Evolutionary conservation across 352 stramenopile species (phyloP).

Genomic region (Pythium sukuiense): DNA sequence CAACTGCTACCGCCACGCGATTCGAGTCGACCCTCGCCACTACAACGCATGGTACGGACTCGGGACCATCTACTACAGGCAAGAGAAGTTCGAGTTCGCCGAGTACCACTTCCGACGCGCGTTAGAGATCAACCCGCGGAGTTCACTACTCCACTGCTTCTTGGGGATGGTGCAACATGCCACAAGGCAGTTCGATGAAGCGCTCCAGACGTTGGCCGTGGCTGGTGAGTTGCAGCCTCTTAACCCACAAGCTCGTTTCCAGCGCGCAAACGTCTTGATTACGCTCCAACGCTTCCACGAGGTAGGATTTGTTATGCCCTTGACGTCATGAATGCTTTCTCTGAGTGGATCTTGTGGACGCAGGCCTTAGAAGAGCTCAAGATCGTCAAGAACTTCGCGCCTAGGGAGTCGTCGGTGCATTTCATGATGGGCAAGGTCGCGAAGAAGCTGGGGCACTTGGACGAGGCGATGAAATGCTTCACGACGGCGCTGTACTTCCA

Average conservation of each 20-base stretch:
- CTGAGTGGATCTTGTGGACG: background rate
- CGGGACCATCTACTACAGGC: conserved; percentile 95
- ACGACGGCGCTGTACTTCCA: conserved; percentile 96
- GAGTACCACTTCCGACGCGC: conserved; percentile 97
- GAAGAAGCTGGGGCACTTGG: conserved; percentile 82
- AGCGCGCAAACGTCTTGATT: conserved; percentile 94
- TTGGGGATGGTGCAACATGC: conserved; percentile 95
- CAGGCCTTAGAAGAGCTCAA: conserved; percentile 91
- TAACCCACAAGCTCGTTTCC: conserved; percentile 94
- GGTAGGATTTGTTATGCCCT: conserved; percentile 22
- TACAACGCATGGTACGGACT: conserved; percentile 94
- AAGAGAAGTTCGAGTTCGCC: conserved; percentile 97
- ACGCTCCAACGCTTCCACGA: conserved; percentile 91
- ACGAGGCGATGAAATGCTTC: conserved; percentile 96
- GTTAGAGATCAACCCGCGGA: conserved; percentile 93
- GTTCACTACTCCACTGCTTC: conserved; percentile 94
- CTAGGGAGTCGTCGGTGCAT: conserved; percentile 95
- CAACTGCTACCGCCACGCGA: conserved; percentile 94
- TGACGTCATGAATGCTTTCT: background rate
- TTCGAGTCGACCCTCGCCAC: conserved; percentile 91
- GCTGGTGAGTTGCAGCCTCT: conserved; percentile 90
- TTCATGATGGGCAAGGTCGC: conserved; percentile 96
- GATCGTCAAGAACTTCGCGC: conserved; percentile 91
- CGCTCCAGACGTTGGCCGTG: conserved; percentile 86
- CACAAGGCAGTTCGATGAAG: conserved; percentile 89